Evolutionary conservation across 225 moss, liverwort and hornwort genomes (phyloP), one percentile per base, ranked within the genome.

Genomic region (Asterella californica): DNA sequence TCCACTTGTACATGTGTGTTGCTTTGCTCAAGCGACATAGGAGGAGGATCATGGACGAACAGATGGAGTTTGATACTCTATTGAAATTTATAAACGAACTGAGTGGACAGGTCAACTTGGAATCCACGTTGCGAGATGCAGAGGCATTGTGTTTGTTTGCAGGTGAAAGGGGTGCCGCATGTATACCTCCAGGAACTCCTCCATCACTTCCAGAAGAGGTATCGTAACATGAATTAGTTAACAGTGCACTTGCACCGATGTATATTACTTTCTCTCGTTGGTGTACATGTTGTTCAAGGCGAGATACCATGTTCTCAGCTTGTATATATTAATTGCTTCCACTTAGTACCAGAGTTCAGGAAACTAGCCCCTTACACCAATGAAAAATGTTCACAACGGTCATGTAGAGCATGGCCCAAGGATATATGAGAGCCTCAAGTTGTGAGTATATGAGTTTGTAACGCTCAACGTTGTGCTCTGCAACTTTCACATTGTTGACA

Each of bases 21-120:
- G 97, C 94, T 33, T 82, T 99, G 77, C 80, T 95, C 22, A 99
- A 84, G 90, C 90, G 93, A 77, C 88, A 99, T 74, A 87, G 97
- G 46, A 88, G 95, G 21, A 99, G 92, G 80, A 99, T 99, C 38
- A 99, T 99, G 97, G 97, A 99, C 65, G 97, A 99, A 76, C 93
- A 99, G 71, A 99, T 99, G 99, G 93, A 95, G 57, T 99, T 99
- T 68, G 95, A 95, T 75, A 95, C 95, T 2, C 74, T 99, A 25
- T 63, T 99, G 80, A 99, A 99, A 77, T 99, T 99, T 61, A 95
- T 95, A 75, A 99, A 99, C 78, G 95, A 99, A 80, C 84, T 92
- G 68, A 99, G 95, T 84, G 99, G 99, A 76, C 90, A 95, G 61
- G 88, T 99, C 47, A 89, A 90, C 0, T 83, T 99, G 88, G 99